These are phyloP conservation scores for Penicillium paxilli DNA, from an alignment of 495 filamentous ascomycete genomes.

Conservation along the genomic window DNA sequence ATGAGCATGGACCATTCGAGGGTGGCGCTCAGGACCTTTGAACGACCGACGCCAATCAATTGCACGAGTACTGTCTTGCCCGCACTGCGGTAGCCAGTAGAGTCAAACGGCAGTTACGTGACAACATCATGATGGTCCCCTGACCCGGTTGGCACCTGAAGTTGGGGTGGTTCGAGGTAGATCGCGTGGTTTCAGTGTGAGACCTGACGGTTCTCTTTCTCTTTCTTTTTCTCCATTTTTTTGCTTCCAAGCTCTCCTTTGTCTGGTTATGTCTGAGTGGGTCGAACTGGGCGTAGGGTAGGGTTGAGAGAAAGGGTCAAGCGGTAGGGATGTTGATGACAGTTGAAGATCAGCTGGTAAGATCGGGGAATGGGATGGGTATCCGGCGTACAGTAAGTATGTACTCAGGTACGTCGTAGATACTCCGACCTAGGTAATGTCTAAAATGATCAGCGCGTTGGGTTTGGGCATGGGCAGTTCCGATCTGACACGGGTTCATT, in stretches of 20 bases:
- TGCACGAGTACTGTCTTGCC: background rate
- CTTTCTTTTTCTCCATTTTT: too few relatives aligned
- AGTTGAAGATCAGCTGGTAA: too few relatives aligned
- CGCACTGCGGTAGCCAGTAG: background rate
- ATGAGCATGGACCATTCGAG: background rate
- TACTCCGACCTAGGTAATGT: too few relatives aligned
- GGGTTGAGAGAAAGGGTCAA: too few relatives aligned
- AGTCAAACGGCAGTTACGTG: background rate
- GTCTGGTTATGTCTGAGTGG: too few relatives aligned
- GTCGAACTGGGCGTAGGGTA: too few relatives aligned
- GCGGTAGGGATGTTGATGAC: background rate
- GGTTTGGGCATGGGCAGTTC: too few relatives aligned
- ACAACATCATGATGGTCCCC: background rate
- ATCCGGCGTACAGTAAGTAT: too few relatives aligned
- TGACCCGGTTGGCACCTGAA: background rate
- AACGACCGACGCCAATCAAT: background rate
- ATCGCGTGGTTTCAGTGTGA: constrained; percentile 1
- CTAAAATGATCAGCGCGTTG: too few relatives aligned
- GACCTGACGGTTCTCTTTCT: background rate
- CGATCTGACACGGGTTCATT: background rate
- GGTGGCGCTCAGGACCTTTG: background rate
- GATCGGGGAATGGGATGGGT: too few relatives aligned
- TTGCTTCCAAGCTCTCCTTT: too few relatives aligned
- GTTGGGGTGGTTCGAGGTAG: background rate
- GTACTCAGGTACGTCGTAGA: too few relatives aligned